Evolutionary conservation across 805 yeast species (phyloP).

Genomic region (Kluyveromyces wickerhamii): DNA sequence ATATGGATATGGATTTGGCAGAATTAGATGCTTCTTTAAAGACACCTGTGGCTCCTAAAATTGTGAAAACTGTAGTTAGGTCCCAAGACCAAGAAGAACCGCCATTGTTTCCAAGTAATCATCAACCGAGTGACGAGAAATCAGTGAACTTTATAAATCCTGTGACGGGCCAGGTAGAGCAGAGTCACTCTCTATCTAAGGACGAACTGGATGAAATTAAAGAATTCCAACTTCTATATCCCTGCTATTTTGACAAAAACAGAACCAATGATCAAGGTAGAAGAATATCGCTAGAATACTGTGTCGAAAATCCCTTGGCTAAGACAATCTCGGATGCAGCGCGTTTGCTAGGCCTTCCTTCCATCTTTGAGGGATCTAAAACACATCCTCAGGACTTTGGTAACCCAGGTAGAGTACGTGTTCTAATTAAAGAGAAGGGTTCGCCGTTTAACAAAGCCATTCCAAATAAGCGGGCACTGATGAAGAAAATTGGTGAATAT

Average conservation of each 20-base stretch:
- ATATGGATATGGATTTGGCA: constrained; percentile 88
- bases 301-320: constrained; percentile 85
- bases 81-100: constrained; percentile 45
- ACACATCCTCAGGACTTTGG: constrained; percentile 96
- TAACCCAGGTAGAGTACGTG: constrained; percentile 92
- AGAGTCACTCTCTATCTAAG: constrained; percentile 32
- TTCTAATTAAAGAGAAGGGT: constrained; percentile 51
- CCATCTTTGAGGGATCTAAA: constrained; percentile 68
- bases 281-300: constrained; percentile 57
- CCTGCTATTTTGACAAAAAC: constrained; percentile 81
- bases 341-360: constrained; percentile 26
- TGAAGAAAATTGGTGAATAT: constrained; percentile 52
- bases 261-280: constrained; percentile 78
- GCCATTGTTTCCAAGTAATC: constrained; percentile 14
- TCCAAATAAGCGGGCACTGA: constrained; percentile 57
- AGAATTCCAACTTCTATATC: constrained; percentile 70
- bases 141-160: constrained; percentile 20
- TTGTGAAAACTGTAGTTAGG: constrained; percentile 51
- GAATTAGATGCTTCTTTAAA: constrained; percentile 70
- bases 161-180: constrained; percentile 24
- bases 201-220: constrained; percentile 59
- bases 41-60: constrained; percentile 66
- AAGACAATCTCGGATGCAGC: constrained; percentile 73
- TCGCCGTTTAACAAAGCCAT: constrained; percentile 22
- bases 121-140: neutral